Percentiles rank a stretch among this genome's conserved stretches.
Evolutionary conservation across 2,329 filamentous ascomycete genomes (phyloP).

Genomic region (Alternaria postmessia): DNA sequence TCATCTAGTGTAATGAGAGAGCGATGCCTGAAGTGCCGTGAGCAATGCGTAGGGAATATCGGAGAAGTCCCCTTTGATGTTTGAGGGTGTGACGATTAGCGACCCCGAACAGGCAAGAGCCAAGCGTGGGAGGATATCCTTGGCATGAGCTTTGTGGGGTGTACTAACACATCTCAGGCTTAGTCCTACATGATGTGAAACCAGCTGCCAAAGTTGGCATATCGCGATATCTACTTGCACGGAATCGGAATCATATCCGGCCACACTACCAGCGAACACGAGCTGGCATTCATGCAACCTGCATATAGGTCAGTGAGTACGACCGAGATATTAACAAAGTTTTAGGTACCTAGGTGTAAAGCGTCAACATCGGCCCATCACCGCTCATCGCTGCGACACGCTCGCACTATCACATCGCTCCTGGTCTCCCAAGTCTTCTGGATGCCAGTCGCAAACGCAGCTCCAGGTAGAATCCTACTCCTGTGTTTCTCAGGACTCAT

Average conservation of each 20-base stretch:
- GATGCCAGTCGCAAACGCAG: not conserved
- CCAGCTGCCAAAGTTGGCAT: not conserved
- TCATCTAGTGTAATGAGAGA: no score
- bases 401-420: not conserved
- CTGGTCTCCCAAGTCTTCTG: not conserved
- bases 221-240: not conserved
- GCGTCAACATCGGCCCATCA: no score
- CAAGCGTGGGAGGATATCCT: not conserved
- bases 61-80: not conserved
- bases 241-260: not conserved
- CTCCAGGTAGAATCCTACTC: not conserved
- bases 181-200: not conserved
- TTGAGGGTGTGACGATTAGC: not conserved
- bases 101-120: not conserved
- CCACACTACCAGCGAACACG: not conserved
- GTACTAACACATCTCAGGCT: not conserved
- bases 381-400: not conserved
- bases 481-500: not conserved
- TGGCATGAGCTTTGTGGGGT: not conserved
- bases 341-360: no score
- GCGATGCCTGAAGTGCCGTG: no score
- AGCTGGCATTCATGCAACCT: not conserved
- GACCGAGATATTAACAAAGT: no score
- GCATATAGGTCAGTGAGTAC: no score
- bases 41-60: not conserved